Base-by-base conservation (phyloP, 2,329 filamentous ascomycete genomes). In the Fusarium tanahbumbuense region DNA sequence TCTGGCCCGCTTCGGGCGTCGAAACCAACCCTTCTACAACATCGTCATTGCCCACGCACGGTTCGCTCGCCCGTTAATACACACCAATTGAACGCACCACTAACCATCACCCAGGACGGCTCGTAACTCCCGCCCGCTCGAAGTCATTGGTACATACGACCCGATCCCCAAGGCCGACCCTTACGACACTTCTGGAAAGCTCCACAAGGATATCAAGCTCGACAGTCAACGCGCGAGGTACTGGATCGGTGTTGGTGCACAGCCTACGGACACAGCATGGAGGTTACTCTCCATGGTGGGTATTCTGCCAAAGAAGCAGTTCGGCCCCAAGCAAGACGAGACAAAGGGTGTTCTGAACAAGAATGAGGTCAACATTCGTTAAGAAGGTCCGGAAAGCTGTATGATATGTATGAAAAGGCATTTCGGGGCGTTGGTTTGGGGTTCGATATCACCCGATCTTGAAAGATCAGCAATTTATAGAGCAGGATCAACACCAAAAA, bases 241-340 rank as follows among this genome's bases (percentile, higher is more conserved):
- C 84, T 99, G 96, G 96, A 86, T 99, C 37, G 96, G 96, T 78
- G 95, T 98, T 6, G 96, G 96, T 2, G 96, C 96, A 59, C 96
- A 99, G 83, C 96, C 96, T 12, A 94, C 92, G 68, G 93, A 98
- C 73, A 90, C 93, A 5, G 93, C 92, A 37, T 97, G 94, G 94
- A 87, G 93, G 78, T 81, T 98, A 75, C 83, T 99, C 74, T 88
- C 88, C 59, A 91, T 97, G 93, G 93, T 94, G 60, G 73, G 82
- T 27, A 78, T 82, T 41, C 55, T 82, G 61, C 80, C 80, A 16
- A 78, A 79, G 75, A 81, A 81, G 75, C 28, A 72, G 16, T 81
- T 80, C 67, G 80, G 78, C 3, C 77, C 79, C 12, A 73, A 71
- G 55, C 53, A 71, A 28, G 71, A 75, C 23, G 59, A 75, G 42